Conservation (phyloP, 192 early-diverging fungal species). For the Rhizophagus clarus region DNA sequence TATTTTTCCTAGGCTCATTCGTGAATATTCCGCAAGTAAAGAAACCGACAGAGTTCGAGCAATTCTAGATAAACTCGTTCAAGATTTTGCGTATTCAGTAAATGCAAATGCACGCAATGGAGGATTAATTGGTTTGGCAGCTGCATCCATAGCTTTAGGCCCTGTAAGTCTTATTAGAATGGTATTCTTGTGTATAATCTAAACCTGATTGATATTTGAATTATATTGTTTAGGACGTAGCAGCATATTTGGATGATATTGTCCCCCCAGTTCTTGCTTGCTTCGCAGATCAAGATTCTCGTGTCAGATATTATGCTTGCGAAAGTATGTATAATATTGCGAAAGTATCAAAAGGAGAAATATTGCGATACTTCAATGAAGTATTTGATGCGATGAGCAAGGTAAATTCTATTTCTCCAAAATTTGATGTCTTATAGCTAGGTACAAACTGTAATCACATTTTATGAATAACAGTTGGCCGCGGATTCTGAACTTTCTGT, state of each 20-base stretch:
- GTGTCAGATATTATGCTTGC: slow-evolving; percentile 97
- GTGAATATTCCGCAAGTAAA: slow-evolving; percentile 57
- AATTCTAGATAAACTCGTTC: slow-evolving; percentile 77
- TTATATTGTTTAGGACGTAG: slow-evolving; percentile 48
- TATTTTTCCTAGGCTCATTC: slow-evolving; percentile 54
- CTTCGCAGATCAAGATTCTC: slow-evolving; percentile 87
- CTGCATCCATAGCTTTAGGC: slow-evolving; percentile 83
- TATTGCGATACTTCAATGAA: slow-evolving; percentile 92
- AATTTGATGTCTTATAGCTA: background rate
- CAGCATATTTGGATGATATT: slow-evolving; percentile 71
- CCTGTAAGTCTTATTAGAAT: slow-evolving; percentile 49
- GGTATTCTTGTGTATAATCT: background rate
- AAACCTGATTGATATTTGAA: background rate
- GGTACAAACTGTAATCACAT: background rate
- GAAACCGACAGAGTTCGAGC: slow-evolving; percentile 62
- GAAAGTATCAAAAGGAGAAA: slow-evolving; percentile 89
- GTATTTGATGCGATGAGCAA: slow-evolving; percentile 96
- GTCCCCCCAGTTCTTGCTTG: slow-evolving; percentile 94
- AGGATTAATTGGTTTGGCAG: slow-evolving; percentile 91
- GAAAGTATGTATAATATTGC: slow-evolving; percentile 98
- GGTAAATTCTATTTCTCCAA: slow-evolving; percentile 50
- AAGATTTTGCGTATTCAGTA: slow-evolving; percentile 88
- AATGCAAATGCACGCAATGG: slow-evolving; percentile 88
- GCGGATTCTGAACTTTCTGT: slow-evolving; percentile 90
- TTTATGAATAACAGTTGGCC: slow-evolving; percentile 59